A percentile compares a stretch with the other conserved stretches of the same genome.
Evolutionary conservation across 2,329 filamentous ascomycete genomes (phyloP).

Genomic region (Colletotrichum kahawae): DNA sequence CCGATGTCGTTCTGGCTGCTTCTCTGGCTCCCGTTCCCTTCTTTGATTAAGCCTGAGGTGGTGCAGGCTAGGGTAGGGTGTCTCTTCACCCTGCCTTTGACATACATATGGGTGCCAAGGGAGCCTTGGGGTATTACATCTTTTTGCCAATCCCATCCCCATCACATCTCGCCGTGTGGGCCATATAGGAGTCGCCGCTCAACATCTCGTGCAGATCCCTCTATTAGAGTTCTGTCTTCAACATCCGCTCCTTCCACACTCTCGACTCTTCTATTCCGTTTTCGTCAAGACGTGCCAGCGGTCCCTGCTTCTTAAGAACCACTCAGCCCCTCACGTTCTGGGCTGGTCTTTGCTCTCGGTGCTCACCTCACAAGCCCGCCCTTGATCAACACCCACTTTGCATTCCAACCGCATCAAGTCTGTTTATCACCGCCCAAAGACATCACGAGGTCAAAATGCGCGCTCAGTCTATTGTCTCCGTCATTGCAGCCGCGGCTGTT

Average conservation of each 20-base stretch:
- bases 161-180: constrained; percentile 4
- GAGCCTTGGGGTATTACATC: not conserved
- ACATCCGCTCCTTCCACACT: not conserved
- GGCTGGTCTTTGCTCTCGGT: not conserved
- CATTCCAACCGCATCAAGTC: not conserved
- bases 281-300: not conserved
- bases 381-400: not conserved
- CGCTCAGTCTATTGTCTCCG: constrained; percentile 26
- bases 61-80: not conserved
- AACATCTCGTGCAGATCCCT: not conserved
- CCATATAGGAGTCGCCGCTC: constrained; percentile 5
- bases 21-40: constrained; percentile 12
- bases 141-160: not conserved
- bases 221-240: not conserved
- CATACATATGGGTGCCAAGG: constrained; percentile 10
- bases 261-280: not conserved
- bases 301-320: constrained; percentile 12
- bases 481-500: constrained; percentile 32
- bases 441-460: constrained; percentile 22
- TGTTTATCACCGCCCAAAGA: not conserved
- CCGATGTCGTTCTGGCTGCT: not conserved
- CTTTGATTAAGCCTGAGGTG: constrained; percentile 5
- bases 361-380: not conserved
- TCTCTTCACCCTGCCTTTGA: not conserved
- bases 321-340: not conserved